Evolutionary conservation across 768 basidiomycete genomes (phyloP).

Genomic region (Suillus sp.): DNA sequence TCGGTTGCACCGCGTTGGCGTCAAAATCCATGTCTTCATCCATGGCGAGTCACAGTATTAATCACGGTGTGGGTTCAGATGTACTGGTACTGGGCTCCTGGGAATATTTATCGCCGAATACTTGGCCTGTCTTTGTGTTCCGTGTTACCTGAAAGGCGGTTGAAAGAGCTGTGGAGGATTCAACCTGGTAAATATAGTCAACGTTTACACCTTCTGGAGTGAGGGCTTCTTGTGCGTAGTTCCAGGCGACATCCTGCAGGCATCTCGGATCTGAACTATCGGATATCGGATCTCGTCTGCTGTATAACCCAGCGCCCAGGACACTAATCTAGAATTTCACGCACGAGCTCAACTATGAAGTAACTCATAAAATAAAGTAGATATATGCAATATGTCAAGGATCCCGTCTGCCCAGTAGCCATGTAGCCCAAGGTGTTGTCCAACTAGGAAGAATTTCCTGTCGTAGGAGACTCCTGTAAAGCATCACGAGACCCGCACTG

Average conservation of each 20-base stretch:
- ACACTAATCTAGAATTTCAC: neutral
- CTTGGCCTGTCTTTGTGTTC: neutral
- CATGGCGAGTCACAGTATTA: slow-evolving; percentile 46
- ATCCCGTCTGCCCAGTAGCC: slow-evolving; percentile 61
- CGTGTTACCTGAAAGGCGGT: slow-evolving; percentile 4
- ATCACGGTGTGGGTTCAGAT: neutral
- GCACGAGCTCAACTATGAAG: neutral
- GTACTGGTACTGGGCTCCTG: neutral
- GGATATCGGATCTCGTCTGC: slow-evolving; percentile 35
- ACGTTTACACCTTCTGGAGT: neutral
- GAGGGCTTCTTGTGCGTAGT: slow-evolving; percentile 16
- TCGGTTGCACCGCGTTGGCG: slow-evolving; percentile 36
- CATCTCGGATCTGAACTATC: slow-evolving; percentile 39
- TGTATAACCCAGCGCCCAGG: slow-evolving; percentile 8
- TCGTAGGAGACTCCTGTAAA: slow-evolving; percentile 67
- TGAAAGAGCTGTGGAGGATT: slow-evolving; percentile 1
- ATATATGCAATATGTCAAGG: slow-evolving; percentile 23
- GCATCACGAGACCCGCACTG: slow-evolving; percentile 69
- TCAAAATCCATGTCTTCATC: slow-evolving; percentile 82
- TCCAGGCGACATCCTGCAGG: slow-evolving; percentile 37
- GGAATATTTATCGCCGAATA: neutral
- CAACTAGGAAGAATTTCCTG: slow-evolving; percentile 53
- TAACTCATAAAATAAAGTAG: slow-evolving; percentile 18
- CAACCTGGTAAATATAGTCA: slow-evolving; percentile 7
- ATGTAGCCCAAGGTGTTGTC: slow-evolving; percentile 63